Percentiles rank a stretch among this genome's conserved stretches.
These are phyloP conservation scores for Hymenoscyphus albidus DNA, from an alignment of 2,329 filamentous ascomycete species.

Conservation along the genomic window DNA sequence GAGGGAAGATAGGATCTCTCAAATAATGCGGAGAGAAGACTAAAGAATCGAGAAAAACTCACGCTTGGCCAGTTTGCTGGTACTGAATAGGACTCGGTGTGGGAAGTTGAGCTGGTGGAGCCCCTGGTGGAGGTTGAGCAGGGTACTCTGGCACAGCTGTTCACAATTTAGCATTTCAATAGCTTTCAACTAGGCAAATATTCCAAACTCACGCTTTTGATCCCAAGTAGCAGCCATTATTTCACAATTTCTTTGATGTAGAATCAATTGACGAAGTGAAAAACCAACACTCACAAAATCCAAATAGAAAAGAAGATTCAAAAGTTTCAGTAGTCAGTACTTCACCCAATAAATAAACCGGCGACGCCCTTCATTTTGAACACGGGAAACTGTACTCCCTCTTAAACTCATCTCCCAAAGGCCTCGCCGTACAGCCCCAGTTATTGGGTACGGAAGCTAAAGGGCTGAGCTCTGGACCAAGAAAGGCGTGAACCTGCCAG, in stretches of 20 bases:
- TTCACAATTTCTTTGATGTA: not conserved
- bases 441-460: not conserved
- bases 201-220: constrained; percentile 12
- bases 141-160: constrained; percentile 10
- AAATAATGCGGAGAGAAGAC: not conserved
- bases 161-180: not conserved
- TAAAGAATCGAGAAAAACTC: not conserved
- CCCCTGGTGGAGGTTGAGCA: not conserved
- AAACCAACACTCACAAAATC: not conserved
- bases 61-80: constrained; percentile 8
- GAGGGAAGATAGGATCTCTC: not conserved
- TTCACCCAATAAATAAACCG: not conserved
- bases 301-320: not conserved
- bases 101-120: constrained; percentile 4
- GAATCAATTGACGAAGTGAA: not conserved
- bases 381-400: not conserved
- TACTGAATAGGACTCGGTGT: constrained; percentile 9
- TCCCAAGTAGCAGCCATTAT: constrained; percentile 14
- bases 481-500: not conserved
- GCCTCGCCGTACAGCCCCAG: not conserved
- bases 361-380: not conserved
- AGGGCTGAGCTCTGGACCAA: not conserved
- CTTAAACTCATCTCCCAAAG: not conserved
- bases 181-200: not conserved
- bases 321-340: not conserved